These are phyloP conservation scores for Xeromyces bisporus DNA, from an alignment of 495 filamentous ascomycete species.

Conservation along the genomic window DNA sequence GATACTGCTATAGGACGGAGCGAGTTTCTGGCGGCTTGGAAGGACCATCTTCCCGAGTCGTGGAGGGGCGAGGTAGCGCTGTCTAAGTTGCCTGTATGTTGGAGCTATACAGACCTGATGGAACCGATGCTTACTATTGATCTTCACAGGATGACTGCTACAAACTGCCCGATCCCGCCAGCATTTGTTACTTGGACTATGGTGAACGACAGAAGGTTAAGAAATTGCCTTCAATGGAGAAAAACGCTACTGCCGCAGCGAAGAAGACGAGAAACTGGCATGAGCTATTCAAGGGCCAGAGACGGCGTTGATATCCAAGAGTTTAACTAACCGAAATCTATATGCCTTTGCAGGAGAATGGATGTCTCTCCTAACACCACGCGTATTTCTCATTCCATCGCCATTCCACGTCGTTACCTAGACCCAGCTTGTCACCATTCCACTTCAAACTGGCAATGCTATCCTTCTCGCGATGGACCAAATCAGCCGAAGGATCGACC, in stretches of 20 bases:
- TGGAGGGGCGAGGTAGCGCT: slow-evolving; percentile 37
- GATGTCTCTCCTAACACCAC: slow-evolving; percentile 92
- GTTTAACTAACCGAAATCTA: neutral
- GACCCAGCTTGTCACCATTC: slow-evolving; percentile 34
- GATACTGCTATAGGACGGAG: slow-evolving; percentile 21
- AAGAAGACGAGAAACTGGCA: slow-evolving; percentile 69
- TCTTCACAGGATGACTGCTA: slow-evolving; percentile 17
- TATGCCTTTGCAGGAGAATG: too few relatives aligned
- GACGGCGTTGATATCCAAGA: slow-evolving; percentile 9
- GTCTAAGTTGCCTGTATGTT: slow-evolving; percentile 26
- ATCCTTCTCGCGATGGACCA: slow-evolving; percentile 42
- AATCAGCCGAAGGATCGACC: slow-evolving; percentile 27
- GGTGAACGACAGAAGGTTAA: slow-evolving; percentile 18
- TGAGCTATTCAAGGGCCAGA: slow-evolving; percentile 52
- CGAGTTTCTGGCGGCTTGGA: slow-evolving; percentile 37
- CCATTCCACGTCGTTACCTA: slow-evolving; percentile 56
- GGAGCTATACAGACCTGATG: neutral
- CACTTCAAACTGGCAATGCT: slow-evolving; percentile 50
- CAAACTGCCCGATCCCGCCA: slow-evolving; percentile 21
- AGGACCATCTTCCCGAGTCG: slow-evolving; percentile 37
- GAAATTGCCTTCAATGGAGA: slow-evolving; percentile 15
- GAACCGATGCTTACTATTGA: slow-evolving; percentile 2
- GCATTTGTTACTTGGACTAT: slow-evolving; percentile 21
- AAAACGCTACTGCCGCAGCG: slow-evolving; percentile 21
- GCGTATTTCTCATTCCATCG: slow-evolving; percentile 81